These are phyloP conservation scores for Cercophora samala DNA, from an alignment of 495 filamentous ascomycete species.

Conservation along the genomic window DNA sequence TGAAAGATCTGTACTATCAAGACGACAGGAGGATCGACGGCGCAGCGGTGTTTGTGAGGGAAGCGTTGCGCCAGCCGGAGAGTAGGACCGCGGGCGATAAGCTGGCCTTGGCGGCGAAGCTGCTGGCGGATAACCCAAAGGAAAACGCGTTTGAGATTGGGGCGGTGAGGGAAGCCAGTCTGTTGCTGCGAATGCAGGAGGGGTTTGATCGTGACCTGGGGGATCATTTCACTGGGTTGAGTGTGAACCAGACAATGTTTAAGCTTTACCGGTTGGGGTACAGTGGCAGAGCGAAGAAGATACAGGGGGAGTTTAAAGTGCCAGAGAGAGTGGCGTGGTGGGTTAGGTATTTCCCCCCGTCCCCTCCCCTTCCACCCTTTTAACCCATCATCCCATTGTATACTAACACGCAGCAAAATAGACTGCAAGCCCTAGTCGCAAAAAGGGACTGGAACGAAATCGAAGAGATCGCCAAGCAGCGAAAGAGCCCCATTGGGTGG, in stretches of 20 bases:
- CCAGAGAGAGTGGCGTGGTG: slow-evolving; percentile 87
- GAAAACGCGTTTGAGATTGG: slow-evolving; percentile 73
- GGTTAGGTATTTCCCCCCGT: slow-evolving; percentile 52
- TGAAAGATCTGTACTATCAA: slow-evolving; percentile 97
- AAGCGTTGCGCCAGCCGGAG: slow-evolving; percentile 68
- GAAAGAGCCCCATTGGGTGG: slow-evolving; percentile 94
- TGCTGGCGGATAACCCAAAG: slow-evolving; percentile 74
- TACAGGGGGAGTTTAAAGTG: slow-evolving; percentile 89
- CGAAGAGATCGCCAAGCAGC: slow-evolving; percentile 70
- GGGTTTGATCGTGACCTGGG: slow-evolving; percentile 76
- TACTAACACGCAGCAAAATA: slow-evolving; percentile 23
- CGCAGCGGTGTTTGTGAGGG: slow-evolving; percentile 76
- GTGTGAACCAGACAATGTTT: slow-evolving; percentile 86
- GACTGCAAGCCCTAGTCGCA: slow-evolving; percentile 81
- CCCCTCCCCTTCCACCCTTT: too few species aligned
- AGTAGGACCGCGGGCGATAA: slow-evolving; percentile 66
- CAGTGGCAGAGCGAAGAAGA: slow-evolving; percentile 72
- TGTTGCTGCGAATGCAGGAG: slow-evolving; percentile 81
- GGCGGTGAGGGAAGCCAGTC: slow-evolving; percentile 70
- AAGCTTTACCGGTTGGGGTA: slow-evolving; percentile 73
- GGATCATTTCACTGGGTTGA: slow-evolving; percentile 72
- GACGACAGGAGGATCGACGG: slow-evolving; percentile 91
- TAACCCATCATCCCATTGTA: neutral
- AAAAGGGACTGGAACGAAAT: slow-evolving; percentile 89
- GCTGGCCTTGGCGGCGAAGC: slow-evolving; percentile 74